A percentile compares a stretch with the other conserved stretches of the same genome.
phyloP scores from a whole-genome alignment of 768 basidiomycete genomes.

The Mycena rebaudengoi region DNA sequence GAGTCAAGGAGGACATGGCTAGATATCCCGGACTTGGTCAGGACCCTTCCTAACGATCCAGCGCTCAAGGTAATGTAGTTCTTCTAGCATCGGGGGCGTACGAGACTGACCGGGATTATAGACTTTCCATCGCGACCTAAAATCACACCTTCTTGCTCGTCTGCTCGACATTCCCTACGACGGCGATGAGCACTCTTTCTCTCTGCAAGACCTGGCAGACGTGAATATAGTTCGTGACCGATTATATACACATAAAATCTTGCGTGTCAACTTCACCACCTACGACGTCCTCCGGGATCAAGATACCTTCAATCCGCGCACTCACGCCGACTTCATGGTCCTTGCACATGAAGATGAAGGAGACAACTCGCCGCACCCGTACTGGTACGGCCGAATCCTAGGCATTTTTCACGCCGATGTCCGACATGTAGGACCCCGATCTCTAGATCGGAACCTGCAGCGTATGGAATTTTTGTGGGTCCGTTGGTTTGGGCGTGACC shows the following conservation, averaged over 20 bases:
- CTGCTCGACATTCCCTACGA: too few species aligned
- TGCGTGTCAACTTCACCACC: not conserved
- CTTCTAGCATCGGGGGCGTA: too few species aligned
- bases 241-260: not conserved
- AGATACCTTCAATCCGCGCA: not conserved
- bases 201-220: not conserved
- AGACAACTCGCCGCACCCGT: not conserved
- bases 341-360: not conserved
- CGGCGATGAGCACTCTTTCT: not conserved
- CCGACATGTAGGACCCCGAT: not conserved
- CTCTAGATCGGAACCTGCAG: not conserved
- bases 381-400: not conserved
- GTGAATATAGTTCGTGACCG: not conserved
- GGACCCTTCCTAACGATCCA: not conserved
- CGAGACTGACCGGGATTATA: too few species aligned
- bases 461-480: not conserved
- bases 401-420: not conserved
- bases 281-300: too few species aligned
- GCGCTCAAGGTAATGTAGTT: not conserved
- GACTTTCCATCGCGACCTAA: too few species aligned
- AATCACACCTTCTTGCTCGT: too few species aligned
- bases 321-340: not conserved
- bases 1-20: not conserved
- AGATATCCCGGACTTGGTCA: not conserved
- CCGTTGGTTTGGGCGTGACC: not conserved